Base-by-base conservation (phyloP, 768 basidiomycete genomes). In the Suillus weaverae region DNA sequence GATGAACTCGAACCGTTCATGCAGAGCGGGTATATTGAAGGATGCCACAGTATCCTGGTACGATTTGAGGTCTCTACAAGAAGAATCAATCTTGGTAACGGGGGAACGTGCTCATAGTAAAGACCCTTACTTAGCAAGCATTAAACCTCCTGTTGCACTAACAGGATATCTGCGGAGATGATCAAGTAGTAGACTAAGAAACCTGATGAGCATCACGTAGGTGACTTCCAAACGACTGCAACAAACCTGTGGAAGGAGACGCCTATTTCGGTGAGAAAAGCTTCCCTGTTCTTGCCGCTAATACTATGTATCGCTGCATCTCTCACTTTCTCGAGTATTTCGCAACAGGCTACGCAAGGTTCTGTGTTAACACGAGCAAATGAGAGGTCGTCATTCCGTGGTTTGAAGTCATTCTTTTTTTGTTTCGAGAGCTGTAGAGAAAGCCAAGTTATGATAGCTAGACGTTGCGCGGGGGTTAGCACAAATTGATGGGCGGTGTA, bases 1-100 rank as follows among this genome's bases (percentile, higher is more conserved):
- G 67, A 99, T 89, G 80, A 99, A 98, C 74, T 99, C 97, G 79
- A 97, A 99, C 30, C 97, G 94, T 74, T 99, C 96, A 68, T 90
- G 86, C 9, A 99, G 83, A 8, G 91, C 83, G 13, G 93, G 87
- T 50, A 97, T 88, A 36, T 84, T 83, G 79, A 97, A 98, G n/a
- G 85, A 87, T 66, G 83, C 80, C 68, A 97, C 86, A 2, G 86
- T 86, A 70, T 99, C 97, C 80, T 99, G 97, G 72, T 99, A 99
- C 26, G 91, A 88, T 69, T 96, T 97, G 70, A 99, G 86, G 73
- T 99, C 97, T 79, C 96, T 98, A 73, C 48, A 60, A 55, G 61
- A 39, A 5, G 56, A 60, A 4, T 50, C 68, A 30, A 30, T 26
- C 32, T 41, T 35, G 57, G 44, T 35, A n/a, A 62, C 43, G 33